These are phyloP conservation scores for Torrubiella hemipterigena DNA, from an alignment of 2,329 filamentous ascomycete species.

Conservation along the genomic window DNA sequence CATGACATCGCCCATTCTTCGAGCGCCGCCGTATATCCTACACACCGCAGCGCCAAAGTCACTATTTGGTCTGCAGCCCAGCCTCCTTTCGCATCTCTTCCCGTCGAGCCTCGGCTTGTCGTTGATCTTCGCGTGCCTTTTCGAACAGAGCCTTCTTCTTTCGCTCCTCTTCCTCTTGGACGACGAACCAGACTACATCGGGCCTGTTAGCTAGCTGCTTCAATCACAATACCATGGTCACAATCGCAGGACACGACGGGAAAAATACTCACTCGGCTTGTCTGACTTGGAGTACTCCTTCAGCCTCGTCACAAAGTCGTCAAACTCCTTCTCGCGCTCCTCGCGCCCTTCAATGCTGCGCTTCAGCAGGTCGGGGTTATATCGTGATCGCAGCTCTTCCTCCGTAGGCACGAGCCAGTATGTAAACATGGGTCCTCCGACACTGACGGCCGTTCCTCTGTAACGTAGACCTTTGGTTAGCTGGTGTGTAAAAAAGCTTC, in stretches of 20 bases:
- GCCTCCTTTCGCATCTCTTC: constrained; percentile 38
- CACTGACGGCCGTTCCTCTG: constrained; percentile 59
- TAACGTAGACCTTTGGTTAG: constrained; percentile 7
- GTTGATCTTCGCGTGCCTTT: constrained; percentile 22
- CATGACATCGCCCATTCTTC: no score
- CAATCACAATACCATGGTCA: neutral
- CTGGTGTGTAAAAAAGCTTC: constrained; percentile 4
- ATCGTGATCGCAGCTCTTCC: constrained; percentile 82
- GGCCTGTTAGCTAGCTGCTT: constrained; percentile 5
- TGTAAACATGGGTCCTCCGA: constrained; percentile 79
- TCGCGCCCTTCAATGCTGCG: constrained; percentile 70
- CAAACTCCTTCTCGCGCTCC: constrained; percentile 72
- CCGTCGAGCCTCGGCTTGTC: constrained; percentile 29
- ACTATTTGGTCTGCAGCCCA: constrained; percentile 24
- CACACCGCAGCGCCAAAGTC: no score
- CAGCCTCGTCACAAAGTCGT: constrained; percentile 71
- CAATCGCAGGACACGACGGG: neutral
- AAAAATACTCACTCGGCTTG: constrained; percentile 61
- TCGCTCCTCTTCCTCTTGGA: constrained; percentile 34
- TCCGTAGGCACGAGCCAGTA: constrained; percentile 73
- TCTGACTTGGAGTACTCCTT: constrained; percentile 87
- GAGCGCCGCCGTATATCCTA: no score
- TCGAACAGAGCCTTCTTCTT: constrained; percentile 23
- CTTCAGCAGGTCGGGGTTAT: constrained; percentile 90
- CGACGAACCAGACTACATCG: constrained; percentile 37